Evolutionary conservation across 2,329 filamentous ascomycete species (phyloP), one percentile per base, ranked within the genome.

Genomic region (Penicillium paneum): DNA sequence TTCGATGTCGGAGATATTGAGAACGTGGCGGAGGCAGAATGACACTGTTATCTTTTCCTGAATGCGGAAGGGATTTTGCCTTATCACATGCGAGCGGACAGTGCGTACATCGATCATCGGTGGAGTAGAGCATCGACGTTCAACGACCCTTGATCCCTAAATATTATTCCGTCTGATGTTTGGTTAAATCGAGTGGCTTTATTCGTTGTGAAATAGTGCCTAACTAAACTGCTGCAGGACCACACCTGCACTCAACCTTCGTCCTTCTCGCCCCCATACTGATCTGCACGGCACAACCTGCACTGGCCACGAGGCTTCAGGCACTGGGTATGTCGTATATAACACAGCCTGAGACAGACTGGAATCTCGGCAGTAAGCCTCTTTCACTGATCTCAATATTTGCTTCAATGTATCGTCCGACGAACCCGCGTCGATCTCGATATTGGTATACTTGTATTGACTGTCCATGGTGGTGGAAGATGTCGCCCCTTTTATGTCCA

Each of bases 241-340:
- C 34, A 75, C 57, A 12, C 65, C 75, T 13, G 72, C 76, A 36
- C 63, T 63, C 50, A 78, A 58, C 51, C 56, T 58, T 43, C 57
- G 60, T 21, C 72, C 75, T 41, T 67, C 55, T 17, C 57, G 50
- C 5, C 73, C 74, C 72, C 74, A 78, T 34, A 78, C 65, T 36
- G 69, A 69, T 54, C 64, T 67, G 60, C 74, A 78, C 10, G 76
- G 76, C 24, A 78, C 59, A 36, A 77, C 59, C 53, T 76, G 75
- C 8, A 68, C 70, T 12, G 59, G 53, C 63, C 67, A 70, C 19
- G 50, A 44, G 5, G 56, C 54, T 26, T 58, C 52, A 5, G 58
- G 32, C 34, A 72, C 36, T 13, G 61, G 51, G 42, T 67, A 61
- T 5, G 70, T 61, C 5, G 68, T 72, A 58, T 77, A 77, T 52